Base-by-base conservation (phyloP, 2,329 filamentous ascomycete genomes). In the Nemania sp. region DNA sequence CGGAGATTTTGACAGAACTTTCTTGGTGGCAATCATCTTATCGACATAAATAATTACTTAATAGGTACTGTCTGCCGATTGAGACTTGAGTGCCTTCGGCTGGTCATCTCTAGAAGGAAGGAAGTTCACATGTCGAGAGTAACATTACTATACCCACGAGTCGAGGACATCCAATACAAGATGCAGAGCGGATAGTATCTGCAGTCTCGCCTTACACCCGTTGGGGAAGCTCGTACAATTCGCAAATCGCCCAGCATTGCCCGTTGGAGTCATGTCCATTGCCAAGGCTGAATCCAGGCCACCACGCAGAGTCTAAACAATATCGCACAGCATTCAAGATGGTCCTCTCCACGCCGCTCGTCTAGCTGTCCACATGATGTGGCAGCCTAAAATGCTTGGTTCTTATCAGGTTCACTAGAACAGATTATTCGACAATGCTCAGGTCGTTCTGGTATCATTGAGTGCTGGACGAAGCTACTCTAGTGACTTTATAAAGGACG, bases 31-130 rank as follows among this genome's bases (percentile, higher is more conserved):
- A n/a, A n/a, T n/a, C n/a, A n/a, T n/a, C n/a, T n/a, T n/a, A n/a
- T n/a, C n/a, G n/a, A n/a, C n/a, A n/a, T n/a, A n/a, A n/a, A n/a
- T n/a, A n/a, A n/a, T n/a, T n/a, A n/a, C n/a, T n/a, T n/a, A n/a
- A n/a, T n/a, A n/a, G n/a, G n/a, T n/a, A n/a, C n/a, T n/a, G n/a
- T n/a, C n/a, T n/a, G n/a, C n/a, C n/a, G n/a, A n/a, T n/a, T n/a
- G n/a, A n/a, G n/a, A n/a, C n/a, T n/a, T n/a, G n/a, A n/a, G n/a
- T n/a, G n/a, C n/a, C n/a, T 43, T 50, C 47, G 34, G 20, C 39
- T 33, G 43, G 19, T 28, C 49, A 31, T 47, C 59, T 57, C n/a
- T 28, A 50, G 43, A 43, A 55, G 58, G 61, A 54, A 64, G 57
- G n/a, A n/a, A n/a, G n/a, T 56, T 61, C 46, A 42, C 48, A 33